Base-by-base conservation (phyloP, 257 asterid genomes). In the Nicotiana noctiflora region DNA sequence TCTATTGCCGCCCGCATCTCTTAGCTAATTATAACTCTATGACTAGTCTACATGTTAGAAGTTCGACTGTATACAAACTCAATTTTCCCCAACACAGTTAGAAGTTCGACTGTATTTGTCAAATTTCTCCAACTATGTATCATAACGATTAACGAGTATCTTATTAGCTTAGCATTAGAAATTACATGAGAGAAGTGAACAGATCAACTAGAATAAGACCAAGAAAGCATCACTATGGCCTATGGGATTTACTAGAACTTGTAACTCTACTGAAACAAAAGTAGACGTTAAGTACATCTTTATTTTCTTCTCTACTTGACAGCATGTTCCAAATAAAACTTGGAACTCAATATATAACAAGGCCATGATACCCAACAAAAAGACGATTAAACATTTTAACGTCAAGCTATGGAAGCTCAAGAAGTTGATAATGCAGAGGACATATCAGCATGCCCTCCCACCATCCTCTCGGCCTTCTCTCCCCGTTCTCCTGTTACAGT, bases 381-480 rank as follows among this genome's bases (percentile, higher is more conserved):
- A 78, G 27, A 44, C 65, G 44, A 57, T 64, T 9, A 13, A 64
- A 17, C 76, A 25, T 40, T 40, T 53, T 21, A 79, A 40, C 11
- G 11, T 46, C 40, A 40, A 70, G 34, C 18, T 46, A 70, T 37
- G 59, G 37, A 11, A 51, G 77, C 65, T 37, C 70, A 65, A 52
- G 57, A 67, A 34, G 75, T 80, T 23, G 83, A 25, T 52, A 49
- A 31, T 11, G 51, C n/a, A 57, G 94, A 61, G 79, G 63, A 80
- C 92, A 95, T 90, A 72, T 95, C 99, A 29, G 93, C 80, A 31
- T 92, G 85, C 62, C 97, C 99, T 13, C 97, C 99, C 79, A 79
- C 79, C 98, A 95, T 95, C 90, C 98, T 93, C 88, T 93, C 97
- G 6, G 92, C 99, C 82, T 79, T 81, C 79, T 88, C 94, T 82